phyloP scores from a whole-genome alignment of 2,329 filamentous ascomycete genomes.

The Penicillium sp. region DNA sequence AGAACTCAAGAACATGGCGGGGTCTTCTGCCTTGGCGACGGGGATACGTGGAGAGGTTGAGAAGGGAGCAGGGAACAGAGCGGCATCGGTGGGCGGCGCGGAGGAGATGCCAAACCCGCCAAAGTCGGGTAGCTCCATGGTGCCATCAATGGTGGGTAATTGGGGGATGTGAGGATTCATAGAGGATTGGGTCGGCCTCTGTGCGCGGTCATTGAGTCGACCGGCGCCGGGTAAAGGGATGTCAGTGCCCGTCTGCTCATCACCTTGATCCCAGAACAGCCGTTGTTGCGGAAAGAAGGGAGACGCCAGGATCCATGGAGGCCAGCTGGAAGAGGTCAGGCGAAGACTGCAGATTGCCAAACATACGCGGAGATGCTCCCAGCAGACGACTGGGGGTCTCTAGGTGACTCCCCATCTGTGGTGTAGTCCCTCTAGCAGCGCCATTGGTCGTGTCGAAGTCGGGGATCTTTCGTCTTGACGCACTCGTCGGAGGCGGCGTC shows the following conservation, averaged over 20 bases:
- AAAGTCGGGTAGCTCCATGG: constrained; percentile 33
- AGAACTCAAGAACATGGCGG: constrained; percentile 46
- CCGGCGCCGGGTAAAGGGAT: constrained; percentile 14
- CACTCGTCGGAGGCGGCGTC: constrained; percentile 58
- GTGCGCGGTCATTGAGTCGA: constrained; percentile 21
- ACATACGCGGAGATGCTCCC: constrained; percentile 45
- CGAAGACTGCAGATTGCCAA: constrained; percentile 53
- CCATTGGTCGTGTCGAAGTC: constrained; percentile 27
- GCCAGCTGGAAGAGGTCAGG: constrained; percentile 53
- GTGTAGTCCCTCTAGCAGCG: constrained; percentile 21
- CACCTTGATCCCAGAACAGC: constrained; percentile 47
- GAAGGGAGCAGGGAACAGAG: constrained; percentile 42
- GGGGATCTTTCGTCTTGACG: constrained; percentile 46
- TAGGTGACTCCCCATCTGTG: constrained; percentile 31
- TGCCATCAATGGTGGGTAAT: constrained; percentile 33
- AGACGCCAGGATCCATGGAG: constrained; percentile 50
- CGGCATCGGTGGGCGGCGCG: constrained; percentile 31
- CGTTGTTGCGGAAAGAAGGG: constrained; percentile 53
- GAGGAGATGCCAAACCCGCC: constrained; percentile 28
- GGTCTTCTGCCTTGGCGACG: constrained; percentile 40
- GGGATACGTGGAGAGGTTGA: constrained; percentile 43
- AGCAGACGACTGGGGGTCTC: constrained; percentile 44
- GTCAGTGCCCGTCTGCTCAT: constrained; percentile 13
- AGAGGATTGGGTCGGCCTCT: constrained; percentile 17
- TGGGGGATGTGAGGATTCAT: constrained; percentile 30